These are phyloP conservation scores for Leersia perrieri DNA, from an alignment of 176 grass and related monocot species.

Conservation along the genomic window DNA sequence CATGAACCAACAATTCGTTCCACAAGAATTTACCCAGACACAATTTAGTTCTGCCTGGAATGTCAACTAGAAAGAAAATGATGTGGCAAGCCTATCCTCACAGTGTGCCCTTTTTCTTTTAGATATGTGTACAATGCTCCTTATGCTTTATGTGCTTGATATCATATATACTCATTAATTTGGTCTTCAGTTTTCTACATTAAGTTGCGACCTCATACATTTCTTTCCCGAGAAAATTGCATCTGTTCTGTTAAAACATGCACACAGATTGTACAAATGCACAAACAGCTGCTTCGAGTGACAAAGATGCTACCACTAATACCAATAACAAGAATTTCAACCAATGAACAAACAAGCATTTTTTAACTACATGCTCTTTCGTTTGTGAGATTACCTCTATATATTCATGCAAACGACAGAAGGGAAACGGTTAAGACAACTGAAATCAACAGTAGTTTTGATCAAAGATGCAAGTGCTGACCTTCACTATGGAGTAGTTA, in stretches of 20 bases:
- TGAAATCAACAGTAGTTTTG: not conserved
- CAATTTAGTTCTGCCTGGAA: no score
- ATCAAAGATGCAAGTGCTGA: constrained; percentile 31
- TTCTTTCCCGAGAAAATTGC: no score
- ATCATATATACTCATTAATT: no score
- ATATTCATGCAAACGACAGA: not conserved
- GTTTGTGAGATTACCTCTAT: not conserved
- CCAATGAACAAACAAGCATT: not conserved
- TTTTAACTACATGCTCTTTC: not conserved
- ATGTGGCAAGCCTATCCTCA: no score
- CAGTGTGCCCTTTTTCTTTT: no score
- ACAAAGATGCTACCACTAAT: not conserved
- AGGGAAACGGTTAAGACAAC: not conserved
- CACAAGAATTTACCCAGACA: not conserved
- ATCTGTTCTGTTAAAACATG: not conserved
- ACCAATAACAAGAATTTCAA: constrained; percentile 4
- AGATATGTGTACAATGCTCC: no score
- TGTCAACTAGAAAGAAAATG: no score
- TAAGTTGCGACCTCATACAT: no score
- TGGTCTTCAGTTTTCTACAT: not conserved
- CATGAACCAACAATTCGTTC: not conserved
- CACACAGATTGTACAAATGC: no score
- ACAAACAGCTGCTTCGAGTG: not conserved
- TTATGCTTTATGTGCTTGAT: no score
- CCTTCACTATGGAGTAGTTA: constrained; percentile 83